phyloP scores from a whole-genome alignment of 306 rosid genomes.

The Fragaria vesca region DNA sequence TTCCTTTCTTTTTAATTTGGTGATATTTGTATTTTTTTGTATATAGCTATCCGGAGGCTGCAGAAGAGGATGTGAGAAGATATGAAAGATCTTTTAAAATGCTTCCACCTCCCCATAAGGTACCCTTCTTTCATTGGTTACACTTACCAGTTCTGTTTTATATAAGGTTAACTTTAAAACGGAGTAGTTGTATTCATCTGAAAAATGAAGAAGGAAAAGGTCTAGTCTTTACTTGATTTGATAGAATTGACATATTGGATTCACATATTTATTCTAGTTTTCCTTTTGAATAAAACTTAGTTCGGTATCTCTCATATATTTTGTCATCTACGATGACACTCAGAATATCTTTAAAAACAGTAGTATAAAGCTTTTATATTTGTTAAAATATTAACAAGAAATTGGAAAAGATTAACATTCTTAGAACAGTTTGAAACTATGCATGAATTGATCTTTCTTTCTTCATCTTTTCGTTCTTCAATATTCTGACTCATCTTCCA shows the following conservation, averaged over 20 bases:
- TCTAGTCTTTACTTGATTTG: background rate
- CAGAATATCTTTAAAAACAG: background rate
- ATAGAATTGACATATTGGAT: background rate
- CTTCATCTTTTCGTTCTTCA: constrained; percentile 11
- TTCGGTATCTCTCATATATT: background rate
- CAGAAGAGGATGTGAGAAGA: constrained; percentile 85
- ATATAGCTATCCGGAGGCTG: constrained; percentile 86
- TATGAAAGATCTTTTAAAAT: constrained; percentile 72
- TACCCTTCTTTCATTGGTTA: constrained; percentile 23
- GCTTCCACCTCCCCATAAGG: constrained; percentile 90
- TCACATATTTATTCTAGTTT: background rate
- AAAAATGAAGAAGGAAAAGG: background rate
- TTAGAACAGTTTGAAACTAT: background rate
- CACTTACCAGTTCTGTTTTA: background rate
- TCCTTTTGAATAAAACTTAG: background rate
- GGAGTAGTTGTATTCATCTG: background rate
- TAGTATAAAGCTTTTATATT: background rate
- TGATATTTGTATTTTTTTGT: constrained; percentile 6
- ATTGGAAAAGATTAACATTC: background rate
- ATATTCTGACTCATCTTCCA: background rate
- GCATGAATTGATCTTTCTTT: background rate
- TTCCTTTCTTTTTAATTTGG: background rate
- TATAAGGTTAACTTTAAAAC: background rate
- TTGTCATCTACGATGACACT: background rate
- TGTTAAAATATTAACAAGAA: background rate